Conservation (phyloP, 768 basidiomycete genomes). For the Xerocomellus amylosporus region DNA sequence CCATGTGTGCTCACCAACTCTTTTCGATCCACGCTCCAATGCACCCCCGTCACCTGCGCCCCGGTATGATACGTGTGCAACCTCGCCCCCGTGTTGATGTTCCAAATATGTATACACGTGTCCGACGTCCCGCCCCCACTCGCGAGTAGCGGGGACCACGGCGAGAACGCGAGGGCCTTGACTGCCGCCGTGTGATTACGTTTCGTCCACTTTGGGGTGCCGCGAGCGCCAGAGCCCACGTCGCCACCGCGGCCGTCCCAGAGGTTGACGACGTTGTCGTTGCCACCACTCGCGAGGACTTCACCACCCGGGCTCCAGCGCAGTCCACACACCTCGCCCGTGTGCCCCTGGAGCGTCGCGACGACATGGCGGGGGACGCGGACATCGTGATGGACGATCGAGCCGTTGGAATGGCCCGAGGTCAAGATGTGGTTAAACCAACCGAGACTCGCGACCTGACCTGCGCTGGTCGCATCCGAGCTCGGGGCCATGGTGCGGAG, state of each 20-base stretch:
- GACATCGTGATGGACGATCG: constrained; percentile 97
- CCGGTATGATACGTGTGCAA: constrained; percentile 83
- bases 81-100: constrained; percentile 87
- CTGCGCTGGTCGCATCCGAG: constrained; percentile 31
- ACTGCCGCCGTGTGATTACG: constrained; percentile 88
- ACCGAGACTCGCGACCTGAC: constrained; percentile 77
- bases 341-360: constrained; percentile 85
- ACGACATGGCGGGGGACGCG: constrained; percentile 84
- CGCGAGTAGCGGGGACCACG: constrained; percentile 90
- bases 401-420: constrained; percentile 89
- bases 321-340: constrained; percentile 90
- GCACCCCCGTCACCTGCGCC: constrained; percentile 88
- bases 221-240: constrained; percentile 43
- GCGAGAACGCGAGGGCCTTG: constrained; percentile 93
- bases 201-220: constrained; percentile 85
- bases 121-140: constrained; percentile 95
- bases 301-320: constrained; percentile 88
- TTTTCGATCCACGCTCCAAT: constrained; percentile 84
- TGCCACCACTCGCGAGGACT: constrained; percentile 90
- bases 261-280: constrained; percentile 97
- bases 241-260: constrained; percentile 87
- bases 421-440: constrained; percentile 88
- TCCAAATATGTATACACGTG: constrained; percentile 88
- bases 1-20: constrained; percentile 93
- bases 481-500: constrained; percentile 80